phyloP scores from a whole-genome alignment of 495 filamentous ascomycete species.

The Lepraria neglecta region DNA sequence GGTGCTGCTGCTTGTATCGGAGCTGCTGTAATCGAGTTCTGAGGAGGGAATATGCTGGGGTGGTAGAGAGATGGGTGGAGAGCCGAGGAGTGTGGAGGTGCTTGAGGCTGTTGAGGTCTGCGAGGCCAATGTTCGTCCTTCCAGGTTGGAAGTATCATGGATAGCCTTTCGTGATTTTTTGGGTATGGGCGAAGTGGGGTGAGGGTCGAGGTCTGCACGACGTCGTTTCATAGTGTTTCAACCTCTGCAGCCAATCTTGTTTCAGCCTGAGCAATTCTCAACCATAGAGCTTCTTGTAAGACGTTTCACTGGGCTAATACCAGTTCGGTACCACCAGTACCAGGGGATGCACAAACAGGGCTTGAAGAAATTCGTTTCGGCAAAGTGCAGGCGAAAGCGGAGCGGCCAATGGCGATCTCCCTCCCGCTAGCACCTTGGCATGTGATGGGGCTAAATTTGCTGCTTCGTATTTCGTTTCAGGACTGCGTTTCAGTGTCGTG shows the following conservation, averaged over 20 bases:
- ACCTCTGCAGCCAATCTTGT: background rate
- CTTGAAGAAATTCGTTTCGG: background rate
- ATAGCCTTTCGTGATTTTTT: background rate
- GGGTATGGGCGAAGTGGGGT: background rate
- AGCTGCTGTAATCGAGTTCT: background rate
- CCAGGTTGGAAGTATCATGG: background rate
- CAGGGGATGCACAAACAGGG: background rate
- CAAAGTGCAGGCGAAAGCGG: background rate
- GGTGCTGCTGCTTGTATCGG: background rate
- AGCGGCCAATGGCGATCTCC: background rate
- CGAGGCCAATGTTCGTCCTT: background rate
- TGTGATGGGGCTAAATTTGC: slow-evolving; percentile 1
- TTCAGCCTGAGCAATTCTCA: too few relatives aligned
- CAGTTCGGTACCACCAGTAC: background rate
- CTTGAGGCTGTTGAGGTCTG: background rate
- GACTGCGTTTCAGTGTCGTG: slow-evolving; percentile 5
- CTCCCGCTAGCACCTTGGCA: background rate
- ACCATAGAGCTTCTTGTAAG: background rate
- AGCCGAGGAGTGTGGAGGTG: slow-evolving; percentile 3
- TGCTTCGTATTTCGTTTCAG: slow-evolving; percentile 4
- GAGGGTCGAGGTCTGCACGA: background rate
- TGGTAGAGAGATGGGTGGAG: background rate
- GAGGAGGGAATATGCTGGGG: background rate
- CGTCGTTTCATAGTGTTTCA: background rate
- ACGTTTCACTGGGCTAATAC: background rate